Conservation (phyloP, 2,329 filamentous ascomycete species). For the Torrubiella hemipterigena region DNA sequence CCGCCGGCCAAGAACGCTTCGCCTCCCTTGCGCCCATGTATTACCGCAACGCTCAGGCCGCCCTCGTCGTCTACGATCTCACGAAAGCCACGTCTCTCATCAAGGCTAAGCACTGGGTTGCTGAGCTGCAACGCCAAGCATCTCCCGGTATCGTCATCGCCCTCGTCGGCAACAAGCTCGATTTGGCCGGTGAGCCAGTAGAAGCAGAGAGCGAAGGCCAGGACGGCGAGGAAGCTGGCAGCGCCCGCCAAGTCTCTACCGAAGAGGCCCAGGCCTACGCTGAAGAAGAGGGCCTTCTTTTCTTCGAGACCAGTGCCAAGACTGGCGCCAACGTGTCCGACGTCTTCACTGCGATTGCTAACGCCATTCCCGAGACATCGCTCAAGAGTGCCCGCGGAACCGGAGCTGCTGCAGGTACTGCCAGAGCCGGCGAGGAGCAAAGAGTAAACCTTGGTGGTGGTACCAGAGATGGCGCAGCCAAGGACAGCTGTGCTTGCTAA, state of each 20-base stretch:
- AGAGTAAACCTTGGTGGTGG: conserved; percentile 75
- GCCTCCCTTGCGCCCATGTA: conserved; percentile 97
- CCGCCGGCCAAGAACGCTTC: conserved; percentile 93
- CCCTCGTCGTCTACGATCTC: conserved; percentile 95
- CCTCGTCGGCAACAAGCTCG: conserved; percentile 91
- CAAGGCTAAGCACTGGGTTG: conserved; percentile 98
- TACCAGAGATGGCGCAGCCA: conserved; percentile 59
- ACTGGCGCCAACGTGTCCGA: conserved; percentile 88
- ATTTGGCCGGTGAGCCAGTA: conserved; percentile 58
- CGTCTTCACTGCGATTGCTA: conserved; percentile 96
- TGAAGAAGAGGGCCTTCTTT: conserved; percentile 84
- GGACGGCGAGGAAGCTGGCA: conserved; percentile 50
- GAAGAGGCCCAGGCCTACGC: conserved; percentile 87
- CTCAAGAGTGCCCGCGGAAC: conserved; percentile 77
- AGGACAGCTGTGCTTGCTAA: conserved; percentile 86
- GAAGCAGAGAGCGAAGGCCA: conserved; percentile 36
- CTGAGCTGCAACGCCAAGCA: conserved; percentile 90
- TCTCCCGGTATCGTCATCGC: conserved; percentile 95
- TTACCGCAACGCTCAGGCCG: conserved; percentile 96
- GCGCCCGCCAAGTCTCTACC: conserved; percentile 81
- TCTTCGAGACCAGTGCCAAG: conserved; percentile 98
- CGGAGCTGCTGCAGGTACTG: conserved; percentile 46
- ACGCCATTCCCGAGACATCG: conserved; percentile 93
- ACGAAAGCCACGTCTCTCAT: conserved; percentile 91
- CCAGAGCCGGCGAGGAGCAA: conserved; percentile 53